Conservation (phyloP, 2,329 filamentous ascomycete species). For the Alternaria rosae region DNA sequence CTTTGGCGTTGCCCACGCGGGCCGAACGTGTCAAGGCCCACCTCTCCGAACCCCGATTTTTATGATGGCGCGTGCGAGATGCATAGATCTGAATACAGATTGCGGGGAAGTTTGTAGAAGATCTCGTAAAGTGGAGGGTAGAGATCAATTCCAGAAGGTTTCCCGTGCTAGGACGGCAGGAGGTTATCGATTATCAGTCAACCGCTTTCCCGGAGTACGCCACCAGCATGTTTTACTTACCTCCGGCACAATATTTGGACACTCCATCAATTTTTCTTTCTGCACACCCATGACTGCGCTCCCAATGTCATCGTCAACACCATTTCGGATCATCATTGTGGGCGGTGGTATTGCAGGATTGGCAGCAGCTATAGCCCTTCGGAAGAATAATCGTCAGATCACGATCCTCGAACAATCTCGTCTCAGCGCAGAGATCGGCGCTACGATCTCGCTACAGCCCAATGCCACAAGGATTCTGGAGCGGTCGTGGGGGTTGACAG, state of each 20-base stretch:
- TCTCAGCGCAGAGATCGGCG: slow-evolving; percentile 49
- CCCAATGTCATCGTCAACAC: slow-evolving; percentile 21
- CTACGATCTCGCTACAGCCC: slow-evolving; percentile 53
- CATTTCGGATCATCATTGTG: slow-evolving; percentile 45
- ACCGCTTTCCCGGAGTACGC: not conserved
- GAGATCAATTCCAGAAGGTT: not conserved
- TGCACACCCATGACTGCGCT: not conserved
- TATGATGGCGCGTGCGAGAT: not conserved
- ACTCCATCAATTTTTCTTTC: not conserved
- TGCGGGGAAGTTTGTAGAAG: not conserved
- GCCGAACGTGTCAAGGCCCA: not conserved
- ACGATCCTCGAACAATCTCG: slow-evolving; percentile 45
- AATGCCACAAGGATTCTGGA: slow-evolving; percentile 51
- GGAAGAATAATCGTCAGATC: slow-evolving; percentile 43
- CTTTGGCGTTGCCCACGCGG: not conserved
- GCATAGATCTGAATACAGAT: not conserved
- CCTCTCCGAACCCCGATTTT: not conserved
- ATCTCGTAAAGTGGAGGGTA: slow-evolving; percentile 4
- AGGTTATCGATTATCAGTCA: not conserved
- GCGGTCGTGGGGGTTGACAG: slow-evolving; percentile 38
- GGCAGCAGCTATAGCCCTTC: slow-evolving; percentile 46
- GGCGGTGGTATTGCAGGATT: slow-evolving; percentile 36
- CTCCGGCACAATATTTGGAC: not conserved
- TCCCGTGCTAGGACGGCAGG: not conserved
- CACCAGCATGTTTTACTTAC: not conserved